Conservation (phyloP, 805 yeast species). For the Zygoascus bituminiphila region DNA sequence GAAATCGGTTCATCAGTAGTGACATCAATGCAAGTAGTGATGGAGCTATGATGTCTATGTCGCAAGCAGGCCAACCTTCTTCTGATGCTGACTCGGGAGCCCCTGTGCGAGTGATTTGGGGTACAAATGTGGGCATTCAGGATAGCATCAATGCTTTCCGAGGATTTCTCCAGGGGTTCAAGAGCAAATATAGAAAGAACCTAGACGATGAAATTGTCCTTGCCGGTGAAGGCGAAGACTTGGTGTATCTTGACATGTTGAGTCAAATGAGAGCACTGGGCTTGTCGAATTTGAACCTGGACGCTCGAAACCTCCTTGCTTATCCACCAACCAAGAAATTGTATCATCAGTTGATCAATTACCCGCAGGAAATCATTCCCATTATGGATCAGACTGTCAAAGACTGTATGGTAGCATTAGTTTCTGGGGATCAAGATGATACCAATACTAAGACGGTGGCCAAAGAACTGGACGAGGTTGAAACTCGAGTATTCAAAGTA, state of each 20-base stretch:
- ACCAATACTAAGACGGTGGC: constrained; percentile 8
- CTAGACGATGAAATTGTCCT: constrained; percentile 26
- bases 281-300: constrained; percentile 74
- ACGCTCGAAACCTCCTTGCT: constrained; percentile 69
- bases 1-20: constrained; percentile 39
- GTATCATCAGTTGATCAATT: constrained; percentile 78
- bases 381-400: constrained; percentile 95
- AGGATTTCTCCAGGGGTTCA: constrained; percentile 76
- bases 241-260: constrained; percentile 65
- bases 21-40: constrained; percentile 22
- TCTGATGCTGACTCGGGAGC: constrained; percentile 42
- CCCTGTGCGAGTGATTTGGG: constrained; percentile 93
- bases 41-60: constrained; percentile 9
- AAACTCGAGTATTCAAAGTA: constrained; percentile 72
- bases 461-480: constrained; percentile 55
- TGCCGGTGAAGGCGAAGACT: constrained; percentile 55
- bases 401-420: constrained; percentile 63
- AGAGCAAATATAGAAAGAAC: constrained; percentile 53
- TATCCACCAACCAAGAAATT: constrained; percentile 69
- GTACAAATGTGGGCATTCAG: constrained; percentile 89
- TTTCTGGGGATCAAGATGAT: constrained; percentile 16
- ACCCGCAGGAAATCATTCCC: constrained; percentile 95
- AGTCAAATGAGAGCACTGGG: constrained; percentile 72
- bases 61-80: constrained; percentile 12
- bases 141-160: constrained; percentile 77